Evolutionary conservation across 2,329 filamentous ascomycete genomes (phyloP), one percentile per base, ranked within the genome.

Genomic region (Pseudocercospora musae): DNA sequence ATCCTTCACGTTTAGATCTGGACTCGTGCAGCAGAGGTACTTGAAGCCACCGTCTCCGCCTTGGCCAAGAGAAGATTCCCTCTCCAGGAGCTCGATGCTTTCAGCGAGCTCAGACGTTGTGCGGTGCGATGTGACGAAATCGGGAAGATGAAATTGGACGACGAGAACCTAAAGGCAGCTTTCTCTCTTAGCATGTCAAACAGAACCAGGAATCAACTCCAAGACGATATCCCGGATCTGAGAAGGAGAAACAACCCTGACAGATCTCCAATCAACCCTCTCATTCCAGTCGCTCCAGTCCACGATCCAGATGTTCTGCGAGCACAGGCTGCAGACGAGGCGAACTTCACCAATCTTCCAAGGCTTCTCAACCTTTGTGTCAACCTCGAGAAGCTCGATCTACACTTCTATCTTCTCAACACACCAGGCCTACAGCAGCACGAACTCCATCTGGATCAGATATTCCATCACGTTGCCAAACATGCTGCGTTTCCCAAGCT

Each of bases 341-440:
- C n/a, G 15, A 62, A 64, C 33, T 62, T 62, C 33, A 46, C 13
- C 9, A 59, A 59, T 4, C 54, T 64, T 10, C 37, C 54, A 6
- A 50, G 37, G 3, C 40, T 64, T 13, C 23, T 64, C 5, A 48
- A 48, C 7, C 42, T 60, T 11, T 64, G 62, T 18, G 18, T 20
- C 18, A 44, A 61, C 15, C 48, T 66, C 21, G 57, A 60, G 27
- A 59, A 60, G 11, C 42, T 66, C 4, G 58, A 63, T 11, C 8
- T 66, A 7, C 49, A 58, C 20, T 61, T 55, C 52, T 62, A 60
- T 29, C 21, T 49, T 15, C 20, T 66, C 0, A 8, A 29, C 44
- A 31, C 46, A n/a, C 18, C 18, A 23, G 33, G 37, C 3, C 20
- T 61, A 46, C 18, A 27, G 33, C 29, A 46, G 10, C 11, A 46